These are phyloP conservation scores for Huntiella bhutanensis DNA, from an alignment of 2,329 filamentous ascomycete species.

Conservation along the genomic window DNA sequence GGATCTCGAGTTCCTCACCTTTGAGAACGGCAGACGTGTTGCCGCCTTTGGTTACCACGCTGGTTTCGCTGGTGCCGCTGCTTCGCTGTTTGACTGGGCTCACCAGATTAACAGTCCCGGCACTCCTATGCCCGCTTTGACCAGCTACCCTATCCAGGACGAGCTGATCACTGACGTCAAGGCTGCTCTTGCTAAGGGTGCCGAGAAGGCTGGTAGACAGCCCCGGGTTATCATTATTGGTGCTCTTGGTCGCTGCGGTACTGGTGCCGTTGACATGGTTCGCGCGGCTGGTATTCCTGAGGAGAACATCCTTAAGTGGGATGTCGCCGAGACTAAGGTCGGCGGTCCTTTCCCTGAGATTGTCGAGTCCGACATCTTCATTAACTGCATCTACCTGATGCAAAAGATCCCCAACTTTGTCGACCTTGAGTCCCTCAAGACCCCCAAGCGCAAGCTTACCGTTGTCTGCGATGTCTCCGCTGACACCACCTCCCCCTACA, in stretches of 20 bases:
- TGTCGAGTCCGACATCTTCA: constrained; percentile 52
- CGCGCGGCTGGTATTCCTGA: constrained; percentile 43
- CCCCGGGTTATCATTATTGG: constrained; percentile 74
- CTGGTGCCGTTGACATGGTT: constrained; percentile 63
- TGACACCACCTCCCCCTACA: constrained; percentile 55
- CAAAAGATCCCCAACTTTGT: constrained; percentile 68
- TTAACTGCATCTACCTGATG: constrained; percentile 80
- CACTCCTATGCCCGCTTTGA: constrained; percentile 45
- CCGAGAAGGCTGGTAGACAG: constrained; percentile 41
- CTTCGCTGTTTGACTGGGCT: constrained; percentile 65
- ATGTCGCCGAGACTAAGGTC: constrained; percentile 55
- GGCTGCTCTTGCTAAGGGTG: constrained; percentile 45
- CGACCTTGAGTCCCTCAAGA: constrained; percentile 47
- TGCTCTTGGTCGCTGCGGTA: constrained; percentile 64
- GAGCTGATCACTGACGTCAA: constrained; percentile 54
- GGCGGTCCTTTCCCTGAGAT: constrained; percentile 68
- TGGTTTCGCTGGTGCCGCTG: constrained; percentile 55
- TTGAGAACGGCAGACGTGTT: constrained; percentile 48
- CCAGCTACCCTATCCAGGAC: constrained; percentile 51
- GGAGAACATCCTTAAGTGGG: constrained; percentile 39
- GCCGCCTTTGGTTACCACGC: constrained; percentile 58
- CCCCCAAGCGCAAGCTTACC: constrained; percentile 50
- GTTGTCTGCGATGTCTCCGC: constrained; percentile 67
- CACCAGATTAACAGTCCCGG: constrained; percentile 59
- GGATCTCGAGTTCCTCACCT: constrained; percentile 72